Percentiles rank a stretch among this genome's conserved stretches.
Evolutionary conservation across 2,329 filamentous ascomycete genomes (phyloP).

Genomic region (Colletotrichum magnum): DNA sequence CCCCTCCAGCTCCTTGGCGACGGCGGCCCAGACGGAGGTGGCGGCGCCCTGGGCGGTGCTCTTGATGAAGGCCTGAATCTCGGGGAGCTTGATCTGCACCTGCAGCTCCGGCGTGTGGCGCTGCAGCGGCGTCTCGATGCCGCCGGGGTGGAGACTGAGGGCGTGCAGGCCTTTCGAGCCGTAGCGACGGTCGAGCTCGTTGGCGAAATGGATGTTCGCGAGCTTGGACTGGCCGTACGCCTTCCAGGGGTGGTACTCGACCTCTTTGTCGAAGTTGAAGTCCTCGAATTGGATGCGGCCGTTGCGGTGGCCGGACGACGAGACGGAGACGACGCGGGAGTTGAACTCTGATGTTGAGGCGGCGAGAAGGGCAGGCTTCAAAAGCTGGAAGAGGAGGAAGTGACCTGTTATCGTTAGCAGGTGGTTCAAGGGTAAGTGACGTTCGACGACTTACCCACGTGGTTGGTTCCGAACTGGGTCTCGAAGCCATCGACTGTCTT

Average conservation of each 20-base stretch:
- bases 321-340: constrained; percentile 62
- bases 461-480: constrained; percentile 66
- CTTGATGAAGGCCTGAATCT: constrained; percentile 20
- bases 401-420: constrained; percentile 48
- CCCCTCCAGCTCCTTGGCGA: constrained; percentile 57
- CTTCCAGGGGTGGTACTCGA: constrained; percentile 52
- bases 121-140: constrained; percentile 34
- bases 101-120: constrained; percentile 1
- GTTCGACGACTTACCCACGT: constrained; percentile 52
- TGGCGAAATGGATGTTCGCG: constrained; percentile 66
- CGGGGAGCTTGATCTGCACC: constrained; percentile 7
- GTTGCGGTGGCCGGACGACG: constrained; percentile 58
- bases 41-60: constrained; percentile 59
- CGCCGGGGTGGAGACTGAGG: constrained; percentile 36
- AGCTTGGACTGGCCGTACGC: constrained; percentile 66
- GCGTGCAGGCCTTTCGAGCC: constrained; percentile 46
- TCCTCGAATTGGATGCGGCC: constrained; percentile 48
- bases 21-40: constrained; percentile 60
- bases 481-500: constrained; percentile 46
- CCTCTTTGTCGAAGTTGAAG: constrained; percentile 41
- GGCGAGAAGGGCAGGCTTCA: constrained; percentile 38
- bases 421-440: not conserved
- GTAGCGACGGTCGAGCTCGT: constrained; percentile 65
- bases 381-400: constrained; percentile 59
- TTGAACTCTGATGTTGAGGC: constrained; percentile 40